Base-by-base conservation (phyloP, 2,329 filamentous ascomycete species). In the Aureobasidium lini region DNA sequence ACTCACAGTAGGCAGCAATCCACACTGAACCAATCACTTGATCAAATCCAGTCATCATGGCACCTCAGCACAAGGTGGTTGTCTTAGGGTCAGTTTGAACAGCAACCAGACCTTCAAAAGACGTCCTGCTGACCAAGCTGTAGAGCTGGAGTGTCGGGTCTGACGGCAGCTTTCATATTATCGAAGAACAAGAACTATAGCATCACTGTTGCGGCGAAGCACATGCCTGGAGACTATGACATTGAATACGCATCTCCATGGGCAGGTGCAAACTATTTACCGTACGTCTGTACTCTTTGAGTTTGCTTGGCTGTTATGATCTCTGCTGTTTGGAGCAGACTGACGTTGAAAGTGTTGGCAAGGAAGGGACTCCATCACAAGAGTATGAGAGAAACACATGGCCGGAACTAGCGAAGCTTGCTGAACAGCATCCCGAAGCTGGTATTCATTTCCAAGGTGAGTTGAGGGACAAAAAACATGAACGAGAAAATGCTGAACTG, bases 221-320 rank as follows among this genome's bases (percentile, higher is more conserved):
- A 95, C 70, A 94, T 96, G 87, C 92, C 92, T 0, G 92, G 92
- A 37, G 92, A 96, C 76, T 94, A 93, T 72, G 88, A 93, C 65
- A 87, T 92, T 65, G 88, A 95, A 77, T 96, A 96, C 71, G 86
- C 89, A 0, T 95, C 89, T 6, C 90, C 90, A 0, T 95, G 89
- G 88, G 90, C 90, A 3, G 90, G 90, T 13, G 90, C 90, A 62
- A 93, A 94, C 69, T 86, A 85, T 68, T 72, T 87, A 61, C 90
- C 88, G 64, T 65, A 36, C 15, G 63, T 61, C 28, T 34, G 11
- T 5, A 16, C 40, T 42, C 3, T 11, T 46, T 46, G 34, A 36
- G 34, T 9, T 13, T 4, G 4, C 34, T 3, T 36, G 8, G 34
- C 8, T 36, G 4, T 36, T 23, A 13, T 4, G 34, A 47, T 13